These are phyloP conservation scores for Penicillium nordicum DNA, from an alignment of 2,329 filamentous ascomycete genomes.

Conservation along the genomic window DNA sequence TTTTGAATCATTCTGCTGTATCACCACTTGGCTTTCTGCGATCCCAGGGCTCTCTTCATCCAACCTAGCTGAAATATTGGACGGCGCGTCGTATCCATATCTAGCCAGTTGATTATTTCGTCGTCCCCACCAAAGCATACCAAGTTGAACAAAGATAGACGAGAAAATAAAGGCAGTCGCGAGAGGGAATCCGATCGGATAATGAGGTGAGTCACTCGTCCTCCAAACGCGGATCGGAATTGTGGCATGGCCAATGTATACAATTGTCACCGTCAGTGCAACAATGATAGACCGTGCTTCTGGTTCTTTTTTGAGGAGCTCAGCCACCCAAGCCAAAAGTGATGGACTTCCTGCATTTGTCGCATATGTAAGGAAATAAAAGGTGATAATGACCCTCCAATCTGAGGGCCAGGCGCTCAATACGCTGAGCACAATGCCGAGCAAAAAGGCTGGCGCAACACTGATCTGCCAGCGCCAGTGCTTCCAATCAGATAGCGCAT, in stretches of 20 bases:
- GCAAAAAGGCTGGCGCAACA: conserved; percentile 8
- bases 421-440: conserved; percentile 7
- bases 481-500: conserved; percentile 20
- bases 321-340: conserved; percentile 19
- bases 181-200: conserved; percentile 20
- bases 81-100: not conserved
- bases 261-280: conserved; percentile 17
- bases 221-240: conserved; percentile 20
- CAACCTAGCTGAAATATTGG: not conserved
- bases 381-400: conserved; percentile 11
- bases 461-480: conserved; percentile 18
- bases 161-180: conserved; percentile 15
- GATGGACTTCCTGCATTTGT: conserved; percentile 14
- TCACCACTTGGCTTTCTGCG: not conserved
- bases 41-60: not conserved
- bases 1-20: not conserved
- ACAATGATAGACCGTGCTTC: conserved; percentile 18
- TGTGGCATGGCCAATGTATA: conserved; percentile 21
- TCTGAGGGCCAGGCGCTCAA: conserved; percentile 6
- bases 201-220: conserved; percentile 16
- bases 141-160: conserved; percentile 4
- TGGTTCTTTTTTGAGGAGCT: conserved; percentile 17
- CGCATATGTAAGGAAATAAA: conserved; percentile 21
- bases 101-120: not conserved
- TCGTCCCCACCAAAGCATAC: conserved; percentile 8